A percentile compares a stretch with the other conserved stretches of the same genome.
phyloP scores from a whole-genome alignment of 306 rosid species.

The Prunus davidiana region DNA sequence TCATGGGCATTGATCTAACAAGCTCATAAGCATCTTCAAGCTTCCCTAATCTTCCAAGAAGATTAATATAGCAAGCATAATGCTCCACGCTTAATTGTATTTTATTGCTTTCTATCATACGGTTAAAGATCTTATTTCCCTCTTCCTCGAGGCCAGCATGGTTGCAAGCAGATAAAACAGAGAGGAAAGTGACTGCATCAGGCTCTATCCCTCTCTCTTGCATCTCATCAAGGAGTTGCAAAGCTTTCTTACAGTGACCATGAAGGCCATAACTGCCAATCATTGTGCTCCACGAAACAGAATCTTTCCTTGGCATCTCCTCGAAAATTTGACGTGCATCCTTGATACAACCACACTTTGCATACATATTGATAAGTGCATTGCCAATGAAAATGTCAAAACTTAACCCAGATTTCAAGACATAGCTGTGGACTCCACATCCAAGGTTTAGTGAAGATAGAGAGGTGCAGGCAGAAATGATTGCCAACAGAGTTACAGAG shows the following conservation, averaged over 20 bases:
- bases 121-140: constrained; percentile 46
- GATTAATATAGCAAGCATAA: constrained; percentile 58
- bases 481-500: constrained; percentile 49
- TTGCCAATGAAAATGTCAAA: constrained; percentile 45
- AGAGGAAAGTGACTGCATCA: constrained; percentile 52
- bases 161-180: constrained; percentile 61
- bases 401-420: constrained; percentile 43
- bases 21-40: constrained; percentile 58
- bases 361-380: constrained; percentile 67
- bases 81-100: constrained; percentile 42
- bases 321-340: constrained; percentile 40
- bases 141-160: constrained; percentile 61
- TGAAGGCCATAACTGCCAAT: constrained; percentile 56
- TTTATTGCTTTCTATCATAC: constrained; percentile 24
- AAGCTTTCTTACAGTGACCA: constrained; percentile 57
- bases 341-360: constrained; percentile 53
- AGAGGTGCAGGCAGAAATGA: constrained; percentile 53
- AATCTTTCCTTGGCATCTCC: constrained; percentile 51
- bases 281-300: constrained; percentile 58
- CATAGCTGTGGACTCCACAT: constrained; percentile 42
- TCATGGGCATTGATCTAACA: constrained; percentile 47
- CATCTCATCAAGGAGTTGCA: constrained; percentile 53
- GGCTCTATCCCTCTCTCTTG: constrained; percentile 38
- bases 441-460: constrained; percentile 43
- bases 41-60: constrained; percentile 65